Conservation (phyloP, 305 asterid species). For the Striga hermonthica region DNA sequence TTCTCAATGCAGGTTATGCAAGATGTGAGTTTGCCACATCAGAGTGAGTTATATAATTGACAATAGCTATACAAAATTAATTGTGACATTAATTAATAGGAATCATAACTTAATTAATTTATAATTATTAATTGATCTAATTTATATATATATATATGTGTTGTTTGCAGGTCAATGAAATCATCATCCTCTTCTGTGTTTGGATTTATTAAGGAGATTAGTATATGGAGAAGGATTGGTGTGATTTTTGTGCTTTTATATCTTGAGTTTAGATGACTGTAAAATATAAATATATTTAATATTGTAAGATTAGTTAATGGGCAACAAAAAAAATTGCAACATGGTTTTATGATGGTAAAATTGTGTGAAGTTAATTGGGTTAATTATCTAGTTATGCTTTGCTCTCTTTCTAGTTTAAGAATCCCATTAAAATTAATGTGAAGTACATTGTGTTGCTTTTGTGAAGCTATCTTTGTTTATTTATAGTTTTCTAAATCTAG, state of each 20-base stretch:
- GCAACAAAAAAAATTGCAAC: neutral
- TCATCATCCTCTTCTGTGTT: constrained; percentile 37
- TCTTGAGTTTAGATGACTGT: constrained; percentile 28
- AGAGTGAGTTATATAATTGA: constrained; percentile 29
- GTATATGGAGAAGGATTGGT: constrained; percentile 36
- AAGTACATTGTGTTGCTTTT: no score
- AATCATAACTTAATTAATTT: neutral
- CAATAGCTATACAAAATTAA: neutral
- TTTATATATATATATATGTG: neutral
- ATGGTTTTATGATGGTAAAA: neutral
- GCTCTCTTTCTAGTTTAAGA: constrained; percentile 29
- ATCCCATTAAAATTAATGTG: constrained; percentile 8
- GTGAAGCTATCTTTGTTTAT: no score
- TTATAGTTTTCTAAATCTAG: no score
- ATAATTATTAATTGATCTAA: neutral
- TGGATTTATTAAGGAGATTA: constrained; percentile 25
- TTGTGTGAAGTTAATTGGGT: neutral
- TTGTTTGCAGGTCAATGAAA: constrained; percentile 34
- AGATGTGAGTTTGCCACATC: constrained; percentile 43
- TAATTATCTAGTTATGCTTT: constrained; percentile 29
- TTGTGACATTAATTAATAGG: neutral
- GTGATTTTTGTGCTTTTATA: constrained; percentile 36
- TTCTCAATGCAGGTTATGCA: constrained; percentile 41
- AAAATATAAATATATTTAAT: no score
- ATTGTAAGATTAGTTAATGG: no score